Evolutionary conservation across 2,329 filamentous ascomycete species (phyloP), one percentile per base, ranked within the genome.

Genomic region (Hypoxylon sp.): DNA sequence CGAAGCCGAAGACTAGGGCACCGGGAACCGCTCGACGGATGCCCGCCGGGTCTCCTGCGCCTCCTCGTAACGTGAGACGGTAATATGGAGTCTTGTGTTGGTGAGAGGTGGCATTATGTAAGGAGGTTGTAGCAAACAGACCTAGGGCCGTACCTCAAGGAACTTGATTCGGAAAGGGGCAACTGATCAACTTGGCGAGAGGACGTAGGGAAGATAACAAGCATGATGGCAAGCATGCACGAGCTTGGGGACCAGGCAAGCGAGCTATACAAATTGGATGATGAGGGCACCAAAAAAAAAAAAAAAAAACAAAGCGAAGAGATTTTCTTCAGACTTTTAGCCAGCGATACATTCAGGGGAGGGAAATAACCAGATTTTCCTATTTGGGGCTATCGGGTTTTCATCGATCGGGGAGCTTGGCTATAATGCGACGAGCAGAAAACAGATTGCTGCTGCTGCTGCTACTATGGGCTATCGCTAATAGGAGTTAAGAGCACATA

Each of bases 1-100:
- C 89, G 10, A 87, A 85, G 75, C 82, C 82, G 28, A 86, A 84
- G 68, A 74, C 75, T 15, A 81, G 79, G 62, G 74, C 79, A 32
- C 74, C 75, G 6, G 67, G 65, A 34, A 66, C 37, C n/a, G 44
- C 57, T 10, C 46, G 56, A 1, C 60, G 61, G 6, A 62, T 57
- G 32, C 37, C 55, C 10, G 22, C 20, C 44, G 44, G 44, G 22
- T 24, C 20, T 11, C 22, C 44, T 1, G 41, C 7, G 13, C 11
- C 39, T 24, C 46, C 39, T 30, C 46, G 20, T 22, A 19, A 41
- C n/a, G 4, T 13, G 4, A 7, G 17, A 11, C 28, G 17, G n/a
- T 50, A 50, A 24, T 24, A 22, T 26, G 1, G 1, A 20, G 22
- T 24, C 10, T 26, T 15, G 5, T 13, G 20, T 11, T 41, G 20